phyloP scores from a whole-genome alignment of 73 alveolate genomes.

The Tetrahymena malaccensis region DNA sequence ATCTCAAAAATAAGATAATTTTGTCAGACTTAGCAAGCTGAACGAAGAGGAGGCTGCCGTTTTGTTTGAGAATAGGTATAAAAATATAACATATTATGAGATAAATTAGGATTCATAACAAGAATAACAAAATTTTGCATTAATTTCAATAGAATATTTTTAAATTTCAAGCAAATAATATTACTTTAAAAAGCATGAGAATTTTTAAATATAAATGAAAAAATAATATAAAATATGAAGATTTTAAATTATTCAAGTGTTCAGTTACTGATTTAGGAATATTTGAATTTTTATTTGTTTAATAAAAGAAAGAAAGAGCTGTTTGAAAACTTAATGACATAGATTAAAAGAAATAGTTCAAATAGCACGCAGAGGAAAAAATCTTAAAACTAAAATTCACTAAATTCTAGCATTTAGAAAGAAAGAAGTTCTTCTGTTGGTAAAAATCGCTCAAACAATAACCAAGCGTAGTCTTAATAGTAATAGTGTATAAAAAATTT shows the following conservation, averaged over 20 bases:
- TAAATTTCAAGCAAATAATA: not conserved
- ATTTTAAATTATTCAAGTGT: no score
- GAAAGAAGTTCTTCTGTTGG: not conserved
- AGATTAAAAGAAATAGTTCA: not conserved
- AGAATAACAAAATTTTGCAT: not conserved
- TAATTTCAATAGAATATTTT: not conserved
- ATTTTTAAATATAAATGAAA: no score
- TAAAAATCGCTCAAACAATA: not conserved
- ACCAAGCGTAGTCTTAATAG: not conserved
- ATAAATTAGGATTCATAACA: not conserved
- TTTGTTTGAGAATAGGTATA: not conserved
- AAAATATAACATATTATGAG: not conserved
- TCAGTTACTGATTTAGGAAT: no score
- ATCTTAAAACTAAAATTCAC: not conserved
- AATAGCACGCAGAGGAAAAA: not conserved
- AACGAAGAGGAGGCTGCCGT: not conserved
- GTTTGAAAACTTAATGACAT: not conserved
- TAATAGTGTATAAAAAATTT: not conserved
- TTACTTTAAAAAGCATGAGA: not conserved
- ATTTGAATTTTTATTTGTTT: not conserved
- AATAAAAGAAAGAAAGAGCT: not conserved
- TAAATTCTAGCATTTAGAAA: not conserved
- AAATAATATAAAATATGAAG: no score
- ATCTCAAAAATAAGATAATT: not conserved
- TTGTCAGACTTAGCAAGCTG: not conserved